Evolutionary conservation across 495 filamentous ascomycete genomes (phyloP), one percentile per base, ranked within the genome.

Genomic region (Glonium stellatum): DNA sequence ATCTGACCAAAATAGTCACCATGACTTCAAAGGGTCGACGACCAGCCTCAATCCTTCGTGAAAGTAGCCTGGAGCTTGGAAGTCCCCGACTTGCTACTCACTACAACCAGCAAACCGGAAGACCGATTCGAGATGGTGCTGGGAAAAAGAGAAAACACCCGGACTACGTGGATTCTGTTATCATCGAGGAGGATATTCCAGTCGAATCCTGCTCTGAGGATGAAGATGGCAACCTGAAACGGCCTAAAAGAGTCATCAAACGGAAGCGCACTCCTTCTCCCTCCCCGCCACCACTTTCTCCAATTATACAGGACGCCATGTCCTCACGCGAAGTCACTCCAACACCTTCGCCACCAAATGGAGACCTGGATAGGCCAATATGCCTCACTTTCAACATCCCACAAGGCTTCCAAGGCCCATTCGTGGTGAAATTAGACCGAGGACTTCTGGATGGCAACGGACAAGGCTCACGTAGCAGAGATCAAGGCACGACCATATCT

Each of bases 361-460:
- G 64, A 23, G 19, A 55, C 49, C 49, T 41, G n/a, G 55, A 56
- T 31, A 4, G 36, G 27, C 59, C 60, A 6, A 55, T 71, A 10
- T 55, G 27, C 5, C 61, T 73, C 13, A 65, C 58, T n/a, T 67
- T 73, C 67, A 68, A 71, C 41, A 54, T 73, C 2, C 65, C 67
- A 25, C 53, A 55, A 9, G 69, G 67, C 5, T 70, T 68, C 50
- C 56, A 68, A 55, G 70, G 70, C 22, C 70, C 70, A 5, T 54
- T 66, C 41, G 47, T 58, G 5, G 65, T 67, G 23, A 61, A 58
- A 54, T 49, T 68, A 47, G 63, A 69, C 36, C 55, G 49, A 8
- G 57, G 42, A 19, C 52, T 67, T 25, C 27, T 56, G 47, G 1
- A 6, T 15, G 9, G 19, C 13, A 22, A 9, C 9, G 50, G 48